These are phyloP conservation scores for Colletotrichum echinochloae DNA, from an alignment of 2,329 filamentous ascomycete genomes.

Conservation along the genomic window DNA sequence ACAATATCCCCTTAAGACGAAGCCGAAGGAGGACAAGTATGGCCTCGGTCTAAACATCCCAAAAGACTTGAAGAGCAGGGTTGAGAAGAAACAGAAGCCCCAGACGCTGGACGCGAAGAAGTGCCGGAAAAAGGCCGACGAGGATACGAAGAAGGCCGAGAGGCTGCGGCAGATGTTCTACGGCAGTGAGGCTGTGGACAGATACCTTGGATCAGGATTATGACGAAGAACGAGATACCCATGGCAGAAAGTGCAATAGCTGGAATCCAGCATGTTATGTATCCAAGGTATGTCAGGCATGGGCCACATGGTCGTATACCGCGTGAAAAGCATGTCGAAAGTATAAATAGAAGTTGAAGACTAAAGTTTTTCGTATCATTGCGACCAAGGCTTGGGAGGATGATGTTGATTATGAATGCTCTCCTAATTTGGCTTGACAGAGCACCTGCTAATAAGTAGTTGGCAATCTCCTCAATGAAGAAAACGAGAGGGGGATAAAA, in stretches of 20 bases:
- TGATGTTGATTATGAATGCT: neutral
- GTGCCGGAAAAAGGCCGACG: constrained; percentile 69
- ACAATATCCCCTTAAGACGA: constrained; percentile 78
- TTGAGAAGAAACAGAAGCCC: constrained; percentile 56
- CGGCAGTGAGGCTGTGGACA: constrained; percentile 78
- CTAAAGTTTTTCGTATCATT: neutral
- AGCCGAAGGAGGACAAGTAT: constrained; percentile 78
- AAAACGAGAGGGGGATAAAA: neutral
- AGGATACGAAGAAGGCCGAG: constrained; percentile 72
- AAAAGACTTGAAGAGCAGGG: constrained; percentile 54
- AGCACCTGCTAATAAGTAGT: neutral
- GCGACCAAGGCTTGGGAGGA: neutral
- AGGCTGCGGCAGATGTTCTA: constrained; percentile 79
- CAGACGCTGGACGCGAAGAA: constrained; percentile 77
- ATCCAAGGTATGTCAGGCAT: neutral
- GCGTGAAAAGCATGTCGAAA: neutral
- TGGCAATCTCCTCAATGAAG: neutral
- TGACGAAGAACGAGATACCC: constrained; percentile 24
- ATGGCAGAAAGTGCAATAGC: neutral
- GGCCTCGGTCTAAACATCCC: constrained; percentile 73
- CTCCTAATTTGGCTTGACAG: neutral
- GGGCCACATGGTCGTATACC: neutral
- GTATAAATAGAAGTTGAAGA: neutral
- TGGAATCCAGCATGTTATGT: neutral
- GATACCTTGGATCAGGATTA: constrained; percentile 68